These are phyloP conservation scores for Didymella exigua DNA, from an alignment of 2,329 filamentous ascomycete species.

Conservation along the genomic window DNA sequence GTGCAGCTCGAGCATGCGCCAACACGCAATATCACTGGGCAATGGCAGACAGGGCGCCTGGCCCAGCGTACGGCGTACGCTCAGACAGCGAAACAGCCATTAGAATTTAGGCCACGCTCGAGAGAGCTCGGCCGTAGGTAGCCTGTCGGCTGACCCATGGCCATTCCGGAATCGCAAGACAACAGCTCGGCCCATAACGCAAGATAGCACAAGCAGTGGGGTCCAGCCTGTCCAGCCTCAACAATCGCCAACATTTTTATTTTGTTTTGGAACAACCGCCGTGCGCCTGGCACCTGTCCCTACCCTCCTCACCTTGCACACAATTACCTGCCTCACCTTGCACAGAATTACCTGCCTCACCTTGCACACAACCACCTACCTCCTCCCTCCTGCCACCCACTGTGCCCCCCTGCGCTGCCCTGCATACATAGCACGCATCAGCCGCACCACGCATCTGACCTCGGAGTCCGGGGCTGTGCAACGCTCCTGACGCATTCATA, in stretches of 20 bases:
- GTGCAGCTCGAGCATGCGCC: slow-evolving; percentile 15
- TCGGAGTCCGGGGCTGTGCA: slow-evolving; percentile 32
- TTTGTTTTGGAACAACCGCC: slow-evolving; percentile 20
- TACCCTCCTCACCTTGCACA: too few relatives aligned
- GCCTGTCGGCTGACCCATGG: slow-evolving; percentile 14
- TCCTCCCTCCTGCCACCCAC: background rate
- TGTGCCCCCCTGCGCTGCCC: slow-evolving; percentile 19
- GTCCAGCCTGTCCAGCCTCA: slow-evolving; percentile 37
- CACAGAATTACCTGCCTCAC: too few relatives aligned
- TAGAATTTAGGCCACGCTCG: slow-evolving; percentile 23
- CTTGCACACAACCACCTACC: background rate
- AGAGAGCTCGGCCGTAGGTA: background rate
- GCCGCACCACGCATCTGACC: slow-evolving; percentile 26
- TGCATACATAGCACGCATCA: slow-evolving; percentile 21
- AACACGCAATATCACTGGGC: slow-evolving; percentile 7
- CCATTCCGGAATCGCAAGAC: slow-evolving; percentile 18
- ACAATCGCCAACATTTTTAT: slow-evolving; percentile 18
- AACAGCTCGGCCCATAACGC: slow-evolving; percentile 22
- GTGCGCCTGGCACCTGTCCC: slow-evolving; percentile 16
- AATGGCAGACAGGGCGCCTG: slow-evolving; percentile 14
- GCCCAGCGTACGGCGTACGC: slow-evolving; percentile 3
- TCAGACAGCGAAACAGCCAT: slow-evolving; percentile 16
- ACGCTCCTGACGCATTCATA: slow-evolving; percentile 22
- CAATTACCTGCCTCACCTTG: too few relatives aligned
- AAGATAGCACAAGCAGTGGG: slow-evolving; percentile 19